A percentile compares a stretch with the other conserved stretches of the same genome.
Conservation (phyloP, 169 alveolate genomes). For the Eimeria zaria region DNA sequence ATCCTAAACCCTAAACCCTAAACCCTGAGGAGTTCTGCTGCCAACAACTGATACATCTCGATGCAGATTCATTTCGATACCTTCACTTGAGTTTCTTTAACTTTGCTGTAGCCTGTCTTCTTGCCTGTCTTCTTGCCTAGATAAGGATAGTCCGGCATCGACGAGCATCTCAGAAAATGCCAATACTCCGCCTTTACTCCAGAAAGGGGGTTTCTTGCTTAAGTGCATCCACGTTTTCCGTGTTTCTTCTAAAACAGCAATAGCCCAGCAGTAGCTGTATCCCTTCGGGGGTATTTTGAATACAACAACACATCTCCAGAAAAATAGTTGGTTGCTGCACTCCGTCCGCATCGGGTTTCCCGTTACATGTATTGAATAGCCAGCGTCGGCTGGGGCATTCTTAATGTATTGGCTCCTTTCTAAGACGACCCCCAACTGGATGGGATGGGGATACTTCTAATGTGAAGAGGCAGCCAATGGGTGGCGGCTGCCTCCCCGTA, state of each 20-base stretch:
- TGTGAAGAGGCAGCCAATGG: neutral
- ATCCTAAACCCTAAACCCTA: too few species aligned
- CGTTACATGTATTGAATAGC: neutral
- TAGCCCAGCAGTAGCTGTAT: neutral
- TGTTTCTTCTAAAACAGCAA: neutral
- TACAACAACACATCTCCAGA: neutral
- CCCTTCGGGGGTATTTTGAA: neutral
- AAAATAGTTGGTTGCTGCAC: neutral
- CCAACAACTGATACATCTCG: neutral
- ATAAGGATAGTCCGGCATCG: neutral
- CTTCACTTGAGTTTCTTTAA: neutral
- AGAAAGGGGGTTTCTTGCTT: neutral
- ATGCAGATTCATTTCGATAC: too few species aligned
- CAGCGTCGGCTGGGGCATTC: neutral
- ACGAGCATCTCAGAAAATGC: neutral
- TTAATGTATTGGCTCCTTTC: neutral
- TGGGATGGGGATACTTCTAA: neutral
- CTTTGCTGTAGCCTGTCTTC: neutral
- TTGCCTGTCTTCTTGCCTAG: neutral
- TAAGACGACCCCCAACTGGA: neutral
- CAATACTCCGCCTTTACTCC: neutral
- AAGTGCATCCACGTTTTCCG: neutral
- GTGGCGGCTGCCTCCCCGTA: neutral
- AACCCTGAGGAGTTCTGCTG: neutral
- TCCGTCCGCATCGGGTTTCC: neutral